A percentile compares a stretch with the other conserved stretches of the same genome.
These are phyloP conservation scores for Ambrosiella cleistominuta DNA, from an alignment of 2,329 filamentous ascomycete species.

Conservation along the genomic window DNA sequence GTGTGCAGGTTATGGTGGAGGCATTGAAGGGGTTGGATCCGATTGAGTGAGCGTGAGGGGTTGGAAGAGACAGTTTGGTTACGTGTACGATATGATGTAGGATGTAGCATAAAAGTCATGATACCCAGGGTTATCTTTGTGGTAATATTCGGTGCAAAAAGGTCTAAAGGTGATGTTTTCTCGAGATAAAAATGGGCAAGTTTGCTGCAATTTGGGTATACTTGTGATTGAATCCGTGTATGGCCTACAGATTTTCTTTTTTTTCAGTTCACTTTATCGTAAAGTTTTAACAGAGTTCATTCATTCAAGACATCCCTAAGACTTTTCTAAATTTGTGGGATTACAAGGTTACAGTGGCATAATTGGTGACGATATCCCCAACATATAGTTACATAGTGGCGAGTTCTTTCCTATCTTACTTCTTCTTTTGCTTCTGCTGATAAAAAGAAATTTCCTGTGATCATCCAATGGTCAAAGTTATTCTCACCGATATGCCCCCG, in stretches of 20 bases:
- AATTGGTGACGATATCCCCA: neutral
- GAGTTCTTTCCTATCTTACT: neutral
- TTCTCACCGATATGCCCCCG: neutral
- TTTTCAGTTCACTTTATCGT: too few relatives aligned
- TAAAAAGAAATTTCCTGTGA: neutral
- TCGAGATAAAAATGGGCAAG: too few relatives aligned
- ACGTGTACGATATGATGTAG: neutral
- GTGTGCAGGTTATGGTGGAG: constrained; percentile 39
- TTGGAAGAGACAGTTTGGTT: neutral
- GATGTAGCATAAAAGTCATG: too few relatives aligned
- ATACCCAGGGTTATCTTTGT: too few relatives aligned
- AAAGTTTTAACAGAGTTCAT: too few relatives aligned
- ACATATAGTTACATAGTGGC: neutral
- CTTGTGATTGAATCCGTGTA: too few relatives aligned
- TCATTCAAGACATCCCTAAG: too few relatives aligned
- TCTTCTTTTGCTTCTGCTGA: neutral
- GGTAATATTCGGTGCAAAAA: too few relatives aligned
- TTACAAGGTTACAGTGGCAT: neutral
- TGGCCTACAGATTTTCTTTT: too few relatives aligned
- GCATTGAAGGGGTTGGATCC: constrained; percentile 30
- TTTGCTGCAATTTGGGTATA: too few relatives aligned
- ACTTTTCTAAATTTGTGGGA: neutral
- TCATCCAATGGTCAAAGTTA: neutral
- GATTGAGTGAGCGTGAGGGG: neutral
- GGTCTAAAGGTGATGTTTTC: too few relatives aligned